Percentiles rank a stretch among this genome's conserved stretches.
These are phyloP conservation scores for Sarocladium oryzae DNA, from an alignment of 2,329 filamentous ascomycete species.

Conservation along the genomic window DNA sequence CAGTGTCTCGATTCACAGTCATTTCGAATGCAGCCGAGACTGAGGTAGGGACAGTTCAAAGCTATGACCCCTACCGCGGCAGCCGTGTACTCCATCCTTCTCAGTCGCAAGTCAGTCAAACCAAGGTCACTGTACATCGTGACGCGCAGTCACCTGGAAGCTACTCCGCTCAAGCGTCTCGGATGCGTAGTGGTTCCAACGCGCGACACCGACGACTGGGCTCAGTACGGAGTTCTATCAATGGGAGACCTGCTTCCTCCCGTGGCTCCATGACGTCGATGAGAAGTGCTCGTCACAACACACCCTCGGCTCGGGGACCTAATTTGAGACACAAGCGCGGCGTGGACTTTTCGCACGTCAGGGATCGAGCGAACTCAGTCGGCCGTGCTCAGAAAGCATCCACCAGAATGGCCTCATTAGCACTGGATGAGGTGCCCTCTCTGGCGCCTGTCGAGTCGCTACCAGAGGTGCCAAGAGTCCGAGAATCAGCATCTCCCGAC, in stretches of 20 bases:
- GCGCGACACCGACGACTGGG: constrained; percentile 23
- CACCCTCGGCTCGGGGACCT: constrained; percentile 33
- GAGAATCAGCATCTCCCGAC: constrained; percentile 23
- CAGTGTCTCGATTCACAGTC: constrained; percentile 57
- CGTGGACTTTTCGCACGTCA: constrained; percentile 47
- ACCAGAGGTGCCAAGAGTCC: neutral
- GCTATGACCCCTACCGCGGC: constrained; percentile 80
- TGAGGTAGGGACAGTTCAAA: constrained; percentile 46
- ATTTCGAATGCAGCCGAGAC: constrained; percentile 55
- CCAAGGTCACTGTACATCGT: constrained; percentile 64
- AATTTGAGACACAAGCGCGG: constrained; percentile 43
- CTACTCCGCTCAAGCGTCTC: constrained; percentile 20
- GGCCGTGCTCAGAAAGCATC: constrained; percentile 15
- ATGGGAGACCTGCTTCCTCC: constrained; percentile 26
- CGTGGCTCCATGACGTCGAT: constrained; percentile 44
- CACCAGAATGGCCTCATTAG: constrained; percentile 4
- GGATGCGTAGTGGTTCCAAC: constrained; percentile 30
- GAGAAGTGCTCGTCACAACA: constrained; percentile 37
- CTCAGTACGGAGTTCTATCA: constrained; percentile 22
- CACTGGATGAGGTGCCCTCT: neutral
- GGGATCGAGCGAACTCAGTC: constrained; percentile 30
- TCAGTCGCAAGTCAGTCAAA: constrained; percentile 48
- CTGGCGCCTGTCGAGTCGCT: too few species aligned
- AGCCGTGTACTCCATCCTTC: constrained; percentile 43
- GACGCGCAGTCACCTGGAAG: constrained; percentile 27